These are phyloP conservation scores for Spongispora temasekensis DNA, from an alignment of 1,284 basidiomycete species.

Conservation along the genomic window DNA sequence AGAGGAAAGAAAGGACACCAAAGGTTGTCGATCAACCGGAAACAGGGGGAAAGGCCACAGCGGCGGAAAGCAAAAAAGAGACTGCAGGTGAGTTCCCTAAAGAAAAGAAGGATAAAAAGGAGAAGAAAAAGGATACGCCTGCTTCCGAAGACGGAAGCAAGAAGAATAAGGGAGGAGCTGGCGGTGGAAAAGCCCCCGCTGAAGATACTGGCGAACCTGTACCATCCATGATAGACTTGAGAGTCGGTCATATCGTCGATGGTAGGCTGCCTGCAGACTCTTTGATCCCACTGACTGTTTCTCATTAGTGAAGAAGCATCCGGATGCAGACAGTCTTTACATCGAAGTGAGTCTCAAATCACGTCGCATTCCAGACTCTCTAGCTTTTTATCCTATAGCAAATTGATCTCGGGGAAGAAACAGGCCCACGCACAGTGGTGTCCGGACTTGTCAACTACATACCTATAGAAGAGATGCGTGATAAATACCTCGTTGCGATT, in stretches of 20 bases:
- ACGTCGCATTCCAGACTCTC: neutral
- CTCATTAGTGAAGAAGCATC: constrained; percentile 82
- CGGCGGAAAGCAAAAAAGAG: constrained; percentile 28
- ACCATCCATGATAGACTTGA: constrained; percentile 93
- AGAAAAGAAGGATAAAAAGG: constrained; percentile 49
- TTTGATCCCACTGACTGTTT: constrained; percentile 3
- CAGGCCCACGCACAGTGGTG: constrained; percentile 90
- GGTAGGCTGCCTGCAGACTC: constrained; percentile 49
- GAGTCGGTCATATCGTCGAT: constrained; percentile 89
- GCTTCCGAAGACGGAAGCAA: constrained; percentile 40
- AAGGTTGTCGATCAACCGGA: constrained; percentile 43
- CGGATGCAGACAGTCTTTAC: constrained; percentile 92
- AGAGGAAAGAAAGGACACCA: constrained; percentile 80
- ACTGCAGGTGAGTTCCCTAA: constrained; percentile 38
- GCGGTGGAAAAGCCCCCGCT: constrained; percentile 44
- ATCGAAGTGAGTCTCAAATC: constrained; percentile 63
- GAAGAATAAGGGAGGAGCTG: constrained; percentile 45
- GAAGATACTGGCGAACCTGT: constrained; percentile 76
- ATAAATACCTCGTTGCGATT: constrained; percentile 84
- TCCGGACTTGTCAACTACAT: constrained; percentile 95
- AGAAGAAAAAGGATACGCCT: constrained; percentile 54
- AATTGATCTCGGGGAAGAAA: constrained; percentile 94
- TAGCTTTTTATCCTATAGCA: constrained; percentile 48
- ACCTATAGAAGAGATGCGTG: constrained; percentile 90
- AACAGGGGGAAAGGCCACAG: constrained; percentile 29